phyloP scores from a whole-genome alignment of 805 yeast species.

The Grigorovia yakushimaensis region DNA sequence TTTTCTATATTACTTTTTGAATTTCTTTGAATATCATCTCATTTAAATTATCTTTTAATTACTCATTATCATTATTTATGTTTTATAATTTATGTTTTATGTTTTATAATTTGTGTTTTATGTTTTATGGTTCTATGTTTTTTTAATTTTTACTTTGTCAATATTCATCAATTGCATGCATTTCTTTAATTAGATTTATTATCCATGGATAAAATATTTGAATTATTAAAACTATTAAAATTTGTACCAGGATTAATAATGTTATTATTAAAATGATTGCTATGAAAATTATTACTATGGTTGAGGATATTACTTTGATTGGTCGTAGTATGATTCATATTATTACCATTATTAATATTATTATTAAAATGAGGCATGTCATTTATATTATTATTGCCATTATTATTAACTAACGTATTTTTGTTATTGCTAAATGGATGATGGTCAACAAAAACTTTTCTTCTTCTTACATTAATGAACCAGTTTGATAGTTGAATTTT shows the following conservation, averaged over 20 bases:
- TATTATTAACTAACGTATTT: neutral
- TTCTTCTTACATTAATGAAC: conserved; percentile 80
- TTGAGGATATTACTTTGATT: neutral
- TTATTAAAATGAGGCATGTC: conserved; percentile 13
- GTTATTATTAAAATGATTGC: neutral
- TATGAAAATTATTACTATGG: neutral
- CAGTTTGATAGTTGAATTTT: conserved; percentile 76
- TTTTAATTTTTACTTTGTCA: neutral
- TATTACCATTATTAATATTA: conserved; percentile 4
- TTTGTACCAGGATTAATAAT: neutral
- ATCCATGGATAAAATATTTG: neutral
- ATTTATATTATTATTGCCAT: no score
- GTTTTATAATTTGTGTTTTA: no score
- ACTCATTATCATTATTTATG: no score
- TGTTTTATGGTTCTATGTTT: no score
- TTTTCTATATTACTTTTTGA: no score
- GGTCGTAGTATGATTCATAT: neutral
- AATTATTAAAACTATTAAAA: no score
- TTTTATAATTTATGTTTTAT: no score
- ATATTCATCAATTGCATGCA: neutral
- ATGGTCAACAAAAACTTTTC: conserved; percentile 41
- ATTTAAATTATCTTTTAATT: no score
- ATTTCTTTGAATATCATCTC: neutral
- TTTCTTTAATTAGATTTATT: no score
- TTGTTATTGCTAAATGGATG: neutral